Evolutionary conservation across 768 basidiomycete genomes (phyloP).

Genomic region (Leucocoprinus leucothites): DNA sequence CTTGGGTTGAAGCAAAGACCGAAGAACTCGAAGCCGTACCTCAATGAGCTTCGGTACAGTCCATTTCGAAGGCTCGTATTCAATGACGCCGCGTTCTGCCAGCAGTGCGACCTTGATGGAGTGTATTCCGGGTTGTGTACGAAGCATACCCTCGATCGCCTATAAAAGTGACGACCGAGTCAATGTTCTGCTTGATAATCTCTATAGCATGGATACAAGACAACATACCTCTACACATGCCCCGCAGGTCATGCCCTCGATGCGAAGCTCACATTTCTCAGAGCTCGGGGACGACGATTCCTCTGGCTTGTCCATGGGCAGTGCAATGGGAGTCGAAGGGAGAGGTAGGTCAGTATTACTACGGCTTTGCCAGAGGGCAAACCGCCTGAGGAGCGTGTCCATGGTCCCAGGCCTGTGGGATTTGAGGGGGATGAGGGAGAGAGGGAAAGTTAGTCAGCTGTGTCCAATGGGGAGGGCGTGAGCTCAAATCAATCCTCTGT

Average conservation of each 20-base stretch:
- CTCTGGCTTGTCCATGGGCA: conserved; percentile 19
- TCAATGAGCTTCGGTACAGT: conserved; percentile 71
- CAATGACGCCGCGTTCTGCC: conserved; percentile 88
- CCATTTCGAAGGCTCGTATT: conserved; percentile 87
- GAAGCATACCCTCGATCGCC: conserved; percentile 84
- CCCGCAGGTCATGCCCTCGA: conserved; percentile 91
- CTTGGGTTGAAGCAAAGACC: neutral
- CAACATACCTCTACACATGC: conserved; percentile 78
- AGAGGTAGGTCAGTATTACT: neutral
- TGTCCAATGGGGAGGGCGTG: neutral
- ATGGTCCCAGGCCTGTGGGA: conserved; percentile 14
- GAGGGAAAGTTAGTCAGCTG: conserved; percentile 1
- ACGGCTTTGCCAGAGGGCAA: conserved; percentile 7
- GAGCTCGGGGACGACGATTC: conserved; percentile 23
- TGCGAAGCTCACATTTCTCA: conserved; percentile 71
- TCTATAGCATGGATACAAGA: neutral
- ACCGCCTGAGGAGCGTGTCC: conserved; percentile 13
- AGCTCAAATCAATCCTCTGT: neutral
- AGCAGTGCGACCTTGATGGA: conserved; percentile 95
- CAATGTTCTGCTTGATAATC: neutral
- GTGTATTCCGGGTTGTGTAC: conserved; percentile 83
- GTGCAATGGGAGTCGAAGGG: conserved; percentile 14
- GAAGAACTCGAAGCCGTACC: conserved; percentile 38
- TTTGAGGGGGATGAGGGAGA: neutral
- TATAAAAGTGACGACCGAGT: conserved; percentile 23